Evolutionary conservation across 345 rosid species (phyloP), one percentile per base, ranked within the genome.

Genomic region (Bruguiera parviflora): DNA sequence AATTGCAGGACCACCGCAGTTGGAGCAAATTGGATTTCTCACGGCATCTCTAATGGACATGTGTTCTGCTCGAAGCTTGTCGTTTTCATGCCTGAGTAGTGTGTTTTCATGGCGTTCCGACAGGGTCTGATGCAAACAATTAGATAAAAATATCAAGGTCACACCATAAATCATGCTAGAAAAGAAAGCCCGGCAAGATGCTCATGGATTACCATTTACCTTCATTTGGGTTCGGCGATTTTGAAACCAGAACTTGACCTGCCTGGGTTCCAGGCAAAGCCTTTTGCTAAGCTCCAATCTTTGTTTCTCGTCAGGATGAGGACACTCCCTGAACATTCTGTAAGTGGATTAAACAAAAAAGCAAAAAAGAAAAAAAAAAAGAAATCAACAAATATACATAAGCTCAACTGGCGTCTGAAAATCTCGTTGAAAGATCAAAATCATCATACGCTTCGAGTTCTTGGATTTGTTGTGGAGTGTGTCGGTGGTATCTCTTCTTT

Each of bases 401-500:
- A 22, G 11, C 58, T 21, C 22, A 56, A n/a, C 11, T 53, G 24
- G 57, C 24, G 9, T 53, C 11, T 8, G 24, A 53, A 19, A 56
- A 56, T 56, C 18, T 56, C 28, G 59, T 22, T 5, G 6, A 5
- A 22, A 56, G 29, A 22, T 56, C 18, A 22, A 21, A 56, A 24
- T 13, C 67, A 70, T 33, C 82, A 53, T 90, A 96, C 99, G 91
- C 61, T 87, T 96, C 99, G 25, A 96, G 99, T 25, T 96, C 99
- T 77, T 92, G 99, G 92, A 96, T 96, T 89, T 96, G 99, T 59
- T 90, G 98, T 63, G 99, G 98, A 76, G 98, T 96, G 88, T 96
- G 99, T 79, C 99, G 98, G 89, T 96, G 98, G 78, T 92, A 90
- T 75, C 98, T 81, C 75, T 96, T 96, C 84, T 96, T 96, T 69